These are phyloP conservation scores for Cokeromyces recurvatus DNA, from an alignment of 371 early-diverging fungal genomes.

Conservation along the genomic window DNA sequence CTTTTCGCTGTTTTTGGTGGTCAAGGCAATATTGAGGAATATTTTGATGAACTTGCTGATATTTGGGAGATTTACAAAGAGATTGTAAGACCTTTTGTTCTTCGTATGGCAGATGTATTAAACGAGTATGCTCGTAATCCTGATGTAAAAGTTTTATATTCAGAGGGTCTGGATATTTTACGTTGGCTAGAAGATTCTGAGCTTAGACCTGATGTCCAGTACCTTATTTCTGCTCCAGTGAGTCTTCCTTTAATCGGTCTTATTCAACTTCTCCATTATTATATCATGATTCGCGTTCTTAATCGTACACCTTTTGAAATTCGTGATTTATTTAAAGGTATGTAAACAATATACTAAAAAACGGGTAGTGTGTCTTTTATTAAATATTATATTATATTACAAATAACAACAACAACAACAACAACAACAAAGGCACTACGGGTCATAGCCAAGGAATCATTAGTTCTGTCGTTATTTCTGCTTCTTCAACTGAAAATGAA, in stretches of 20 bases:
- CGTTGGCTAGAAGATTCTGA: constrained; percentile 82
- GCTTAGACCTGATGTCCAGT: constrained; percentile 72
- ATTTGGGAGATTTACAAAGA: constrained; percentile 75
- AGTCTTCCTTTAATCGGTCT: constrained; percentile 86
- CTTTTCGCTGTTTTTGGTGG: constrained; percentile 90
- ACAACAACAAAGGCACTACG: constrained; percentile 57
- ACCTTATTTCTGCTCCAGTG: constrained; percentile 76
- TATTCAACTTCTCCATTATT: constrained; percentile 76
- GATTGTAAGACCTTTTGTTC: constrained; percentile 68
- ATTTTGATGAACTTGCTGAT: constrained; percentile 84
- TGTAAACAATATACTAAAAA: neutral
- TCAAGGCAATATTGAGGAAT: constrained; percentile 90
- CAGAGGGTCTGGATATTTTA: constrained; percentile 79
- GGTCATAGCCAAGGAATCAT: constrained; percentile 89
- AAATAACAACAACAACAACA: too few relatives aligned
- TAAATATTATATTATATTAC: too few relatives aligned
- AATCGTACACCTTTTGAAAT: constrained; percentile 31
- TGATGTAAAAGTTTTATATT: constrained; percentile 62
- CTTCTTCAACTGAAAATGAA: constrained; percentile 66
- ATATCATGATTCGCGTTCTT: constrained; percentile 58
- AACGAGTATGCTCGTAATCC: constrained; percentile 60
- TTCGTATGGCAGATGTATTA: constrained; percentile 65
- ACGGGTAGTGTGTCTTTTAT: neutral
- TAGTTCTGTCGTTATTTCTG: constrained; percentile 74
- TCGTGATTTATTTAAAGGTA: constrained; percentile 36